A percentile compares a stretch with the other conserved stretches of the same genome.
Conservation (phyloP, 2,329 filamentous ascomycete genomes). For the Penicillium sclerotigenum region DNA sequence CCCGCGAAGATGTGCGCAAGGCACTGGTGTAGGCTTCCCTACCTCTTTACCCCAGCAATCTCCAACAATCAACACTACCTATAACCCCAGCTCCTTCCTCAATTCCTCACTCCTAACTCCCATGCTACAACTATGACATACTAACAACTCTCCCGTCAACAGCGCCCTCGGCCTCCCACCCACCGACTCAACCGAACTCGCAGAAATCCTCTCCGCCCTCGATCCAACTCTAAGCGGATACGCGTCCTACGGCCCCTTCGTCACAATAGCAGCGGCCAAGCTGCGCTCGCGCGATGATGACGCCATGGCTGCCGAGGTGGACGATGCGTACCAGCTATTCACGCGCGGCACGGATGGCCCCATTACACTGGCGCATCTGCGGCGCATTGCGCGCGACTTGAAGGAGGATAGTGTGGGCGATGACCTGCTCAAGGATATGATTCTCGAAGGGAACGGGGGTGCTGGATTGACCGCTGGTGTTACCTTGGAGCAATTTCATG, state of each 20-base stretch:
- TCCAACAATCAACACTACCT: not conserved
- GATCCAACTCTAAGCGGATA: constrained; percentile 79
- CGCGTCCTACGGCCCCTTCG: constrained; percentile 75
- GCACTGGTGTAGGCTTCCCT: constrained; percentile 63
- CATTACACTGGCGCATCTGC: constrained; percentile 79
- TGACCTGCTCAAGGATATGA: constrained; percentile 85
- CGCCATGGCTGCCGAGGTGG: constrained; percentile 65
- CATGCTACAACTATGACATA: not conserved
- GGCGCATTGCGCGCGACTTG: constrained; percentile 72
- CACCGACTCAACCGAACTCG: constrained; percentile 61
- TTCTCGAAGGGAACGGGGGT: constrained; percentile 86
- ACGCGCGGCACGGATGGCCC: constrained; percentile 54
- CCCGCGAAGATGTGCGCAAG: constrained; percentile 65
- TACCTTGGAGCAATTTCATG: constrained; percentile 74
- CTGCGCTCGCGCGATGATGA: constrained; percentile 59
- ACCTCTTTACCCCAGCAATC: not conserved
- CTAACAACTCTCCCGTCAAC: not conserved
- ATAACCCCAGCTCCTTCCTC: not conserved
- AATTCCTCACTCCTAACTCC: not conserved
- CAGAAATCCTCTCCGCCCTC: constrained; percentile 73
- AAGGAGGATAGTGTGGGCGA: constrained; percentile 77
- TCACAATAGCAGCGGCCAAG: constrained; percentile 85
- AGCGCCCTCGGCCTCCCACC: constrained; percentile 80
- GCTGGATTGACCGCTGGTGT: constrained; percentile 69
- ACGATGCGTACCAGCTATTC: constrained; percentile 80